Percentiles rank a stretch among this genome's conserved stretches.
Conservation (phyloP, 202 grass and related monocot genomes). For the Musa balbisiana region DNA sequence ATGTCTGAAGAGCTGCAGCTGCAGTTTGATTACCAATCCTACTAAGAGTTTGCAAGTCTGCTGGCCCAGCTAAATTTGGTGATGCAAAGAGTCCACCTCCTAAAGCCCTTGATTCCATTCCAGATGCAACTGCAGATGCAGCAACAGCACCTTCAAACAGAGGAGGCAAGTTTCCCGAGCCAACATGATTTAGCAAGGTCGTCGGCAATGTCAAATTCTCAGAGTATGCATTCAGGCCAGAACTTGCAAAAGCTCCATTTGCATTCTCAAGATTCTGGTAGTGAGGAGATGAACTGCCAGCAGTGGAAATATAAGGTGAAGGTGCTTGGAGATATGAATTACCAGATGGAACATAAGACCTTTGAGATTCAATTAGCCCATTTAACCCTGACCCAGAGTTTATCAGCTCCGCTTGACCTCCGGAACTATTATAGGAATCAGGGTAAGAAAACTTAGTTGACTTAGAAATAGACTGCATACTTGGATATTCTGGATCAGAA, state of each 20-base stretch:
- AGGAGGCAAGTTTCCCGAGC: conserved; percentile 35
- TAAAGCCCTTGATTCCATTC: not conserved
- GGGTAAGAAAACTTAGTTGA: conserved; percentile 40
- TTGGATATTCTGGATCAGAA: conserved; percentile 45
- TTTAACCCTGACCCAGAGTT: conserved; percentile 35
- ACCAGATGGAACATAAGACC: conserved; percentile 26
- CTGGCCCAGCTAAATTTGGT: conserved; percentile 39
- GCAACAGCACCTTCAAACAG: conserved; percentile 20
- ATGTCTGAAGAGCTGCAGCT: conserved; percentile 36
- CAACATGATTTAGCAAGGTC: conserved; percentile 32
- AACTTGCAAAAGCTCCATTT: conserved; percentile 27
- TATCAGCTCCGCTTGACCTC: conserved; percentile 40
- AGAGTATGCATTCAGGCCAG: conserved; percentile 4
- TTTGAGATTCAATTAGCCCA: conserved; percentile 39
- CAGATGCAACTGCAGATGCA: conserved; percentile 12
- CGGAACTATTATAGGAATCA: conserved; percentile 33
- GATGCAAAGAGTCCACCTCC: conserved; percentile 11
- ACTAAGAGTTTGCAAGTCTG: conserved; percentile 49
- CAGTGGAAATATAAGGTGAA: not conserved
- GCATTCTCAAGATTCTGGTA: conserved; percentile 27
- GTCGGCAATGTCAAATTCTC: conserved; percentile 45
- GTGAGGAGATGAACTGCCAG: not conserved
- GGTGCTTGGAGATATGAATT: conserved; percentile 9
- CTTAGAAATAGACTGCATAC: conserved; percentile 36
- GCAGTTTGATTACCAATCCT: conserved; percentile 40